phyloP scores from a whole-genome alignment of 2,329 filamentous ascomycete genomes.

The Myriosclerotinia duriaeana region DNA sequence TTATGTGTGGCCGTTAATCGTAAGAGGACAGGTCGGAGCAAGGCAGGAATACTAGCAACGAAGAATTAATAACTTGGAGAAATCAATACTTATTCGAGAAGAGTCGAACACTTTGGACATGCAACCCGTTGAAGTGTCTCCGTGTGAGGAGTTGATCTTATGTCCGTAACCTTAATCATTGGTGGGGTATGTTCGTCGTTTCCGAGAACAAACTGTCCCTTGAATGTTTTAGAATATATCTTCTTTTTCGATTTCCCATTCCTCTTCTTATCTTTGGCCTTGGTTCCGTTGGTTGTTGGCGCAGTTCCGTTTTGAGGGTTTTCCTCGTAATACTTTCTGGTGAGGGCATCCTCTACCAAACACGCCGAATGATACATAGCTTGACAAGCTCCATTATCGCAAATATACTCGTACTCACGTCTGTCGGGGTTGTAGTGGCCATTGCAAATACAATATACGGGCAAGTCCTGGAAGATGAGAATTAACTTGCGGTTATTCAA shows the following conservation, averaged over 20 bases:
- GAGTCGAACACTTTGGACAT: constrained; percentile 36
- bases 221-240: constrained; percentile 34
- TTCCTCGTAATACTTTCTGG: constrained; percentile 33
- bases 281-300: constrained; percentile 27
- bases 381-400: constrained; percentile 40
- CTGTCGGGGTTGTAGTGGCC: constrained; percentile 42
- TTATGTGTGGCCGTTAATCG: neutral
- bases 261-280: constrained; percentile 25
- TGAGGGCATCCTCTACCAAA: constrained; percentile 39
- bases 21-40: neutral
- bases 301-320: constrained; percentile 25
- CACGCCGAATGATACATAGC: constrained; percentile 44
- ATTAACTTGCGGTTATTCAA: constrained; percentile 20
- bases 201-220: constrained; percentile 28
- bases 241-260: constrained; percentile 15
- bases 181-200: constrained; percentile 24
- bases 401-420: constrained; percentile 40
- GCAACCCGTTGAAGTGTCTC: constrained; percentile 31
- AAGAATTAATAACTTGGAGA: neutral
- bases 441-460: constrained; percentile 43
- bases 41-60: neutral
- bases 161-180: constrained; percentile 33
- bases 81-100: constrained; percentile 28
- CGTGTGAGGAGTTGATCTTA: constrained; percentile 25
- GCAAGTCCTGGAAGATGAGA: constrained; percentile 32